Base-by-base conservation (phyloP, 108 stramenopile genomes). In the Skeletonema costatum region DNA sequence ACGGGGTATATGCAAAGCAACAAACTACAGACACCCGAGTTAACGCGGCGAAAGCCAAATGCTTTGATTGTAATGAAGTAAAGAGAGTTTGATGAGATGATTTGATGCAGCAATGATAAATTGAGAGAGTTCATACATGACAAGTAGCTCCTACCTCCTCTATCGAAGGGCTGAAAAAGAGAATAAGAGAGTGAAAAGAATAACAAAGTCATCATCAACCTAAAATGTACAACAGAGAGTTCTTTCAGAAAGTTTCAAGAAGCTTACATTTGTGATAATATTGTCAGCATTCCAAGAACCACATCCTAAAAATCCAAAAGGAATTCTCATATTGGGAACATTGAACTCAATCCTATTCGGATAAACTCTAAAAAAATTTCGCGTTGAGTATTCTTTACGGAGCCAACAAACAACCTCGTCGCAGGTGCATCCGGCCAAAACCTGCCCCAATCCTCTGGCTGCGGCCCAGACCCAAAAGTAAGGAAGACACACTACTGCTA, bases 21-120 rank as follows among this genome's bases (percentile, higher is more conserved):
- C n/a, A 33, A 78, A 2, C 72, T 46, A 3, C 69, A 13, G 14
- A 70, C 67, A 32, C 84, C 71, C 11, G 66, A 53, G 5, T 44
- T 62, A 0, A 87, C 82, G 4, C 32, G 13, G 7, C 80, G 53
- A 73, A 87, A 87, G 2, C 87, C 87, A 80, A 87, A 87, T 2
- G 87, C 87, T 29, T 81, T 84, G 21, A 81, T 56, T 75, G 85
- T 81, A 72, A 82, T 80, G 0, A 78, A 76, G 66, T 84, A 83
- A 33, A 53, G 51, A 53, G 1, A 44, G 14, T 44, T 44, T 44
- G 42, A 4, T 44, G 42, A 44, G 42, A 14, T 41, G 39, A 41
- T 0, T 8, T 10, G 39, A 1, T 10, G 11, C 39, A 41, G 10
- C 0, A 39, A 44, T 13, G 1, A 44, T 13, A 16, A 44, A 2